Percentiles rank a stretch among this genome's conserved stretches.
Conservation (phyloP, 352 stramenopile species). For the Pythium oligandrum region DNA sequence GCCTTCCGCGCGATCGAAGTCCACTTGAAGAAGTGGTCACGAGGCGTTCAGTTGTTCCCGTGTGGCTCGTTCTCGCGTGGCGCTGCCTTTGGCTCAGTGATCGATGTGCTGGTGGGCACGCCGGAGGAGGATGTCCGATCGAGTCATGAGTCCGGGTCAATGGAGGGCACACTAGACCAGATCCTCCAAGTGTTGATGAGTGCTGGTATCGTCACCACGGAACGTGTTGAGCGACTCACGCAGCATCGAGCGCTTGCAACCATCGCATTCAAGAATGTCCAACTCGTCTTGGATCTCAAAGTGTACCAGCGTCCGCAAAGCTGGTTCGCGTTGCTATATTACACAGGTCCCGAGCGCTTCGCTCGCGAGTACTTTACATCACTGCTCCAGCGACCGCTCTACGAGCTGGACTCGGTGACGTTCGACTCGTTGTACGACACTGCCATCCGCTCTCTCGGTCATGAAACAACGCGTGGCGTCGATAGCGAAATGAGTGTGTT, state of each 20-base stretch:
- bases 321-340: constrained; percentile 73
- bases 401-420: constrained; percentile 37
- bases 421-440: constrained; percentile 54
- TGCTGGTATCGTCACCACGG: constrained; percentile 32
- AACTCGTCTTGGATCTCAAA: constrained; percentile 69
- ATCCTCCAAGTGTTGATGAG: constrained; percentile 33
- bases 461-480: constrained; percentile 28
- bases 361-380: constrained; percentile 33
- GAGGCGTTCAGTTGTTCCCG: constrained; percentile 49
- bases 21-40: constrained; percentile 51
- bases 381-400: constrained; percentile 36
- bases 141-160: neutral
- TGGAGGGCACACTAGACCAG: constrained; percentile 15
- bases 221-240: constrained; percentile 25
- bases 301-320: constrained; percentile 47
- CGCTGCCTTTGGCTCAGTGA: constrained; percentile 59
- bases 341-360: constrained; percentile 64
- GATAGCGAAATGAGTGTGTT: constrained; percentile 64
- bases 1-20: constrained; percentile 59
- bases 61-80: constrained; percentile 71
- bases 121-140: constrained; percentile 5
- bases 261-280: constrained; percentile 51
- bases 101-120: constrained; percentile 60
- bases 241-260: constrained; percentile 37
- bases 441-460: constrained; percentile 24